phyloP scores from a whole-genome alignment of 2,329 filamentous ascomycete genomes.

The Calonectria pteridis region DNA sequence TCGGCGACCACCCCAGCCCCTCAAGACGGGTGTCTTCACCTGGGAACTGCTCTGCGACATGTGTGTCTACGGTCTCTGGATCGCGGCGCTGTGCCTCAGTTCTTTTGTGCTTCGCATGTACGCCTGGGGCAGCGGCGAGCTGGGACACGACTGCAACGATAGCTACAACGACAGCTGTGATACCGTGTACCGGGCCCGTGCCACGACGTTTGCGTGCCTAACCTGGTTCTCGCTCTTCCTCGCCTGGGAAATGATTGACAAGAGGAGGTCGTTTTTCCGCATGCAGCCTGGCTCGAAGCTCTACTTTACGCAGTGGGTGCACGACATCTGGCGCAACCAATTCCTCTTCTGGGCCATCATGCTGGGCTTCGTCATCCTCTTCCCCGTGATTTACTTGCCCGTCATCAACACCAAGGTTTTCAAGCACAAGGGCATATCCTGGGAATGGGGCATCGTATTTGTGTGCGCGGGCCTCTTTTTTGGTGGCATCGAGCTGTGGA shows the following conservation, averaged over 20 bases:
- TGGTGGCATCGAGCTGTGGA: slow-evolving; percentile 69
- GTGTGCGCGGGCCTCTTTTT: slow-evolving; percentile 68
- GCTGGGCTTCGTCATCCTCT: slow-evolving; percentile 61
- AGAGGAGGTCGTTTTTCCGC: slow-evolving; percentile 80
- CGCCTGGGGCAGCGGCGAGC: slow-evolving; percentile 70
- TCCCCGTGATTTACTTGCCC: slow-evolving; percentile 69
- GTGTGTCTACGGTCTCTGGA: slow-evolving; percentile 76
- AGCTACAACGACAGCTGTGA: slow-evolving; percentile 66
- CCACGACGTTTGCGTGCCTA: slow-evolving; percentile 79
- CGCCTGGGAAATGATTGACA: slow-evolving; percentile 83
- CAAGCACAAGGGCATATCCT: slow-evolving; percentile 70
- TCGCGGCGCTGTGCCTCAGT: slow-evolving; percentile 72
- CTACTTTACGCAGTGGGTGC: slow-evolving; percentile 75
- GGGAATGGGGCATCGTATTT: slow-evolving; percentile 74
- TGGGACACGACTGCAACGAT: slow-evolving; percentile 73
- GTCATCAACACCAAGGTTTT: slow-evolving; percentile 71
- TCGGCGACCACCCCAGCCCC: slow-evolving; percentile 73
- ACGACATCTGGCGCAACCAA: slow-evolving; percentile 78
- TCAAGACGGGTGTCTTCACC: slow-evolving; percentile 74
- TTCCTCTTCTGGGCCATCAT: slow-evolving; percentile 77
- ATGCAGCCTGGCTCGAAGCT: slow-evolving; percentile 74
- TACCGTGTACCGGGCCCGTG: slow-evolving; percentile 77
- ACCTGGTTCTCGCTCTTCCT: slow-evolving; percentile 84
- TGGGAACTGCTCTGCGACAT: slow-evolving; percentile 76
- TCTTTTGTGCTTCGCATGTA: slow-evolving; percentile 75